Evolutionary conservation across 805 yeast genomes (phyloP), one percentile per base, ranked within the genome.

Genomic region (Nakazawaea ernobii): DNA sequence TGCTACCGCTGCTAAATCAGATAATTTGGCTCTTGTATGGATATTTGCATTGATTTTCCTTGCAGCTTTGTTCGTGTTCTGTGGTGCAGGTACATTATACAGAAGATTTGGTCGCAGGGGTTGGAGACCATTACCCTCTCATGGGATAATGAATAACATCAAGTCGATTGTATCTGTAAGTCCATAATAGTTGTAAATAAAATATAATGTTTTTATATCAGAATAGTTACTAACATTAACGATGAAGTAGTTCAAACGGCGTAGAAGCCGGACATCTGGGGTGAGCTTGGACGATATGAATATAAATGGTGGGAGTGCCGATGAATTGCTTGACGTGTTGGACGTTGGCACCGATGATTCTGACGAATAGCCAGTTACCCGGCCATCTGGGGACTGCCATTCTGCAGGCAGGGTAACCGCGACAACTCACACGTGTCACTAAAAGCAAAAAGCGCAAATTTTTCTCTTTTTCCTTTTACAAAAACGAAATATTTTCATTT

Each of bases 1-100:
- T 63, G 87, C 95, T 0, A 84, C 90, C 1, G 80, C 86, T 8
- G 80, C 82, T 44, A 76, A 80, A 55, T 77, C 74, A 10, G 83
- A 82, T 57, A 80, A 84, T 50, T 63, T 77, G 46, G 82, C 83
- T 14, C 80, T 83, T 3, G 73, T 84, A 45, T 79, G 86, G 70
- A 80, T 85, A 42, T 82, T 85, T 53, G 51, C 79, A 14, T 67
- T 79, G 37, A 82, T 84, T 8, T 52, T 71, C 24, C 52, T 67
- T 6, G 66, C 72, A 29, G 75, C 74, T 1, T 52, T 68, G 5
- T 61, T 62, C 2, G 77, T 72, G 13, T 73, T 68, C 42, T 66
- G 70, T 46, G 65, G 73, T 42, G 75, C 71, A 40, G 75, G 77
- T 0, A 57, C 63, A 43, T 55, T 71, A 6, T 66, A 64, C 49